These are phyloP conservation scores for Articulospora tetracladia DNA, from an alignment of 495 filamentous ascomycete genomes.

Conservation along the genomic window DNA sequence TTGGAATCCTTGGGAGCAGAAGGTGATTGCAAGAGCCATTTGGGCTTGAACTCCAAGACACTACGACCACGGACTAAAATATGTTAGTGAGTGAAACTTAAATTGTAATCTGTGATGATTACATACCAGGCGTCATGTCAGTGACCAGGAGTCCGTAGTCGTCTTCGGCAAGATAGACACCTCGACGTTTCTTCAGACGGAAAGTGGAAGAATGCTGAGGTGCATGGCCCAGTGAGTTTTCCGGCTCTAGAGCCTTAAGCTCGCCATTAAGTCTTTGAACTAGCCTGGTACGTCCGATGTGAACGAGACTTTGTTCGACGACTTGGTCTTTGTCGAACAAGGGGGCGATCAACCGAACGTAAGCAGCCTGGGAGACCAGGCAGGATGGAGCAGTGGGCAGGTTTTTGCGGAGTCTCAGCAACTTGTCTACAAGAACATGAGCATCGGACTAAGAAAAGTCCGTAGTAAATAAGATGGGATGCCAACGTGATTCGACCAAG, in stretches of 20 bases:
- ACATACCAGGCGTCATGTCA: conserved; percentile 64
- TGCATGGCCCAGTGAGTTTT: conserved; percentile 21
- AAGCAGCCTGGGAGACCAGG: conserved; percentile 12
- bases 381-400: conserved; percentile 21
- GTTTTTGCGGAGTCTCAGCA: conserved; percentile 24
- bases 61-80: conserved; percentile 4
- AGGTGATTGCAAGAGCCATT: conserved; percentile 86
- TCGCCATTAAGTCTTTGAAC: conserved; percentile 44
- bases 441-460: not conserved
- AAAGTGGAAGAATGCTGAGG: not conserved
- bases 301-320: conserved; percentile 26
- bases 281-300: conserved; percentile 16
- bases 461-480: not conserved
- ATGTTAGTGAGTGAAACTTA: not conserved
- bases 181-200: conserved; percentile 41
- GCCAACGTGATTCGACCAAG: not conserved
- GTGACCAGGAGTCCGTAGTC: conserved; percentile 71
- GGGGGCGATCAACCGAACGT: conserved; percentile 10
- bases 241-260: conserved; percentile 34
- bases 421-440: conserved; percentile 15
- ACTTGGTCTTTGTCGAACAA: conserved; percentile 15
- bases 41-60: conserved; percentile 81
- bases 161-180: conserved; percentile 54
- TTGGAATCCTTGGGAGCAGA: conserved; percentile 60
- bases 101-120: not conserved